Percentiles rank a stretch among this genome's conserved stretches.
phyloP scores from a whole-genome alignment of 1,284 basidiomycete species.

The Boletus putidus region DNA sequence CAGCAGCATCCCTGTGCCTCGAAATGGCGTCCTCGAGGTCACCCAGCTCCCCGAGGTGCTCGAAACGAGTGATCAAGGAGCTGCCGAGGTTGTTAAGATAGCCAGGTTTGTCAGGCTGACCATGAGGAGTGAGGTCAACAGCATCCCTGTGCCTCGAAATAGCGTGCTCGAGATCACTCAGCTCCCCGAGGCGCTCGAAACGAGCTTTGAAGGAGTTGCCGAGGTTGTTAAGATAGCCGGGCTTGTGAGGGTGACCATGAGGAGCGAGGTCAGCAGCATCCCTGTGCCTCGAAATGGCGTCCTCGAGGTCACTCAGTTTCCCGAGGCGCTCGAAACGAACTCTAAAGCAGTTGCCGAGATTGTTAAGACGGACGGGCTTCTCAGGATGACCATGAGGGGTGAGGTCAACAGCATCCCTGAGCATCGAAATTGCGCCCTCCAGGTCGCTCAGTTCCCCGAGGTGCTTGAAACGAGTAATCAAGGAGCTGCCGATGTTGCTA shows the following conservation, averaged over 20 bases:
- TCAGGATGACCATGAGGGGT: background rate
- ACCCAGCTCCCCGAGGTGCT: no score
- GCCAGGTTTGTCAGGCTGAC: no score
- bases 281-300: background rate
- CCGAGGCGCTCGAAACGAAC: background rate
- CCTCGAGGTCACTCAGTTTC: background rate
- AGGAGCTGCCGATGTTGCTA: background rate
- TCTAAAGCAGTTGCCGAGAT: background rate
- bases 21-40: no score
- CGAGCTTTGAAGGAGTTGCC: background rate
- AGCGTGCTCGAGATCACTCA: background rate
- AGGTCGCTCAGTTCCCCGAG: background rate
- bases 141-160: no score
- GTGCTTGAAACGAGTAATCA: background rate
- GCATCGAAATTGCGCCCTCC: background rate
- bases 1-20: no score
- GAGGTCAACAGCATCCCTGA: background rate
- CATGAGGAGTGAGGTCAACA: no score
- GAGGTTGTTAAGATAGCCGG: background rate
- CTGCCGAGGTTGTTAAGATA: no score
- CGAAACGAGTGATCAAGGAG: no score
- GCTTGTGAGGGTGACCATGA: background rate
- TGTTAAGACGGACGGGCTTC: background rate
- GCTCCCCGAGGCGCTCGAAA: slow-evolving; percentile 1
- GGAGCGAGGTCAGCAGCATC: background rate